phyloP scores from a whole-genome alignment of 176 grass and related monocot species.

The Cocos nucifera region DNA sequence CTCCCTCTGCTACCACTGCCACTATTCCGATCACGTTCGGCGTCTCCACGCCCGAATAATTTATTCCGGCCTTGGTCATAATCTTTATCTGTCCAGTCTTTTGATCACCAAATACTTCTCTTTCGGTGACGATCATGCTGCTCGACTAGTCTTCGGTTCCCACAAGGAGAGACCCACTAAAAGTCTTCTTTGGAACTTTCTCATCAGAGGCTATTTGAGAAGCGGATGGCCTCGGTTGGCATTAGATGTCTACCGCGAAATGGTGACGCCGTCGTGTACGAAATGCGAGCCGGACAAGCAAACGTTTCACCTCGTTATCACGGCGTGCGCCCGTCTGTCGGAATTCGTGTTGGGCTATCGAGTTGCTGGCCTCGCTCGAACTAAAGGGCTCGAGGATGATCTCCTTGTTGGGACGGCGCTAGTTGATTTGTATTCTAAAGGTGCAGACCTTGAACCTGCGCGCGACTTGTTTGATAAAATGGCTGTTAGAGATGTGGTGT shows the following conservation, averaged over 20 bases:
- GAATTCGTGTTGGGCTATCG: slow-evolving; percentile 16
- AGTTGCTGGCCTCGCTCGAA: neutral
- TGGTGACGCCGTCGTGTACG: slow-evolving; percentile 7
- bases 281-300: slow-evolving; percentile 27
- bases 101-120: slow-evolving; percentile 51
- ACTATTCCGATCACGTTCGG: slow-evolving; percentile 21
- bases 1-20: slow-evolving; percentile 20
- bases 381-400: slow-evolving; percentile 29
- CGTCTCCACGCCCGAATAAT: slow-evolving; percentile 30
- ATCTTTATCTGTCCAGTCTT: slow-evolving; percentile 42
- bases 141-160: slow-evolving; percentile 38
- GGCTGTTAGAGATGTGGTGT: slow-evolving; percentile 27
- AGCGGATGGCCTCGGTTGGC: slow-evolving; percentile 23
- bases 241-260: slow-evolving; percentile 24
- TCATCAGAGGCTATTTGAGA: slow-evolving; percentile 45
- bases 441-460: slow-evolving; percentile 21
- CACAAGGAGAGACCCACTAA: slow-evolving; percentile 18
- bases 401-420: slow-evolving; percentile 46
- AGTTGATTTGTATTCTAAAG: slow-evolving; percentile 31
- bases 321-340: slow-evolving; percentile 25
- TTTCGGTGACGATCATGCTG: slow-evolving; percentile 25
- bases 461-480: slow-evolving; percentile 53
- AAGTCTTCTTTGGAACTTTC: slow-evolving; percentile 53
- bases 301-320: slow-evolving; percentile 48
- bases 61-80: slow-evolving; percentile 32